These are phyloP conservation scores for Amaranthus cruentus DNA, from an alignment of 148 eudicot species.

Conservation along the genomic window DNA sequence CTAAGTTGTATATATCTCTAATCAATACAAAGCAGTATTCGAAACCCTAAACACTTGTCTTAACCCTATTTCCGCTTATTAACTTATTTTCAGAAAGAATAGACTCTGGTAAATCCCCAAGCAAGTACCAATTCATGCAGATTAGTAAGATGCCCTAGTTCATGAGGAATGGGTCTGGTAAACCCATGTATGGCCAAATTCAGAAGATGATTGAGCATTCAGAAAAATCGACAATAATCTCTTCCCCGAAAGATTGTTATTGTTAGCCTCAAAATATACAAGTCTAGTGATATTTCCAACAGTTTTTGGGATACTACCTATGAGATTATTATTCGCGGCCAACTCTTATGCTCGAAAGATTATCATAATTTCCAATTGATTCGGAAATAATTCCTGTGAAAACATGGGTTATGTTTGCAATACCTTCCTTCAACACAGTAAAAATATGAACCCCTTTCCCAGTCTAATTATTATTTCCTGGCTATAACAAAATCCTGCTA, in stretches of 20 bases:
- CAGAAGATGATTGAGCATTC: conserved; percentile 75
- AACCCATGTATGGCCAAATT: conserved; percentile 86
- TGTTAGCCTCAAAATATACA: conserved; percentile 82
- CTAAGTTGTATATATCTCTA: no score
- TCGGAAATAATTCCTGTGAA: conserved; percentile 53
- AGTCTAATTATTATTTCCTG: no score
- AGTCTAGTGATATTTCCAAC: conserved; percentile 75
- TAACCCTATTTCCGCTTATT: no score
- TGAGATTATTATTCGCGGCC: conserved; percentile 58
- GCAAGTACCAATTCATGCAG: conserved; percentile 79
- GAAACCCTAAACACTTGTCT: no score
- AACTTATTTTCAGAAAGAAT: conserved; percentile 25
- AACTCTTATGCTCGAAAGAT: conserved; percentile 73
- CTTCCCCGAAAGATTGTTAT: conserved; percentile 79
- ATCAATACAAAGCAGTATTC: no score
- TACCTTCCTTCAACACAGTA: no score
- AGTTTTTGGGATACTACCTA: conserved; percentile 59
- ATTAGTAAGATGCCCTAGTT: conserved; percentile 62
- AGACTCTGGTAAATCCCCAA: conserved; percentile 65
- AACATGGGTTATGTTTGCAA: conserved; percentile 8
- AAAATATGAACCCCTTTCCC: no score
- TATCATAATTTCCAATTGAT: conserved; percentile 58
- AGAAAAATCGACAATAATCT: conserved; percentile 59
- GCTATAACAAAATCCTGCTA: no score
- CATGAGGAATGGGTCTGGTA: conserved; percentile 63